phyloP scores from a whole-genome alignment of 257 asterid genomes.

The Nicotiana noctiflora region DNA sequence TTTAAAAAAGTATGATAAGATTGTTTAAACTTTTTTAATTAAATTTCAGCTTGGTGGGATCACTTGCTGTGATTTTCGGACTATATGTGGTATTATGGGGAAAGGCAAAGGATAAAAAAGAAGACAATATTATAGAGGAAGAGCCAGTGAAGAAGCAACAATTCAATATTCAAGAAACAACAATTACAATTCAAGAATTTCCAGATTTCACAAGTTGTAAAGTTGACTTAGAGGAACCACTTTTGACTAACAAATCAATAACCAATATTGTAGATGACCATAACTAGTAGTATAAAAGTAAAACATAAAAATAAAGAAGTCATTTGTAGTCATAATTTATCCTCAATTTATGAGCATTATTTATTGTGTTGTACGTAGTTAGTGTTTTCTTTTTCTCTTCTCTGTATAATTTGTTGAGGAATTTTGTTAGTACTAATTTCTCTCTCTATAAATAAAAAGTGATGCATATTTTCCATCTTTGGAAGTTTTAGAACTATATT shows the following conservation, averaged over 20 bases:
- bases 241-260: slow-evolving; percentile 26
- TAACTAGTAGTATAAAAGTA: background rate
- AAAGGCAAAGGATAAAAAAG: slow-evolving; percentile 43
- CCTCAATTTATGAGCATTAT: no score
- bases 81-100: slow-evolving; percentile 72
- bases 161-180: background rate
- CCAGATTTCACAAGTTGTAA: slow-evolving; percentile 14
- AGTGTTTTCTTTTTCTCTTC: no score
- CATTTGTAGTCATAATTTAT: no score
- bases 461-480: no score
- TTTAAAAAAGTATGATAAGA: background rate
- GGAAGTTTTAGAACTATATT: no score
- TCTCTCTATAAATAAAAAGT: no score
- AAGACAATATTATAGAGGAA: slow-evolving; percentile 1
- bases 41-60: slow-evolving; percentile 45
- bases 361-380: no score
- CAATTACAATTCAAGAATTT: slow-evolving; percentile 7
- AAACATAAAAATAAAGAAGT: background rate
- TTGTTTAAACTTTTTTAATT: background rate
- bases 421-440: no score
- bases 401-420: no score
- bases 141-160: slow-evolving; percentile 14
- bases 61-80: slow-evolving; percentile 55
- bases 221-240: slow-evolving; percentile 46
- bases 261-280: background rate